Evolutionary conservation across 495 filamentous ascomycete genomes (phyloP).

Genomic region (Neurospora sp.): DNA sequence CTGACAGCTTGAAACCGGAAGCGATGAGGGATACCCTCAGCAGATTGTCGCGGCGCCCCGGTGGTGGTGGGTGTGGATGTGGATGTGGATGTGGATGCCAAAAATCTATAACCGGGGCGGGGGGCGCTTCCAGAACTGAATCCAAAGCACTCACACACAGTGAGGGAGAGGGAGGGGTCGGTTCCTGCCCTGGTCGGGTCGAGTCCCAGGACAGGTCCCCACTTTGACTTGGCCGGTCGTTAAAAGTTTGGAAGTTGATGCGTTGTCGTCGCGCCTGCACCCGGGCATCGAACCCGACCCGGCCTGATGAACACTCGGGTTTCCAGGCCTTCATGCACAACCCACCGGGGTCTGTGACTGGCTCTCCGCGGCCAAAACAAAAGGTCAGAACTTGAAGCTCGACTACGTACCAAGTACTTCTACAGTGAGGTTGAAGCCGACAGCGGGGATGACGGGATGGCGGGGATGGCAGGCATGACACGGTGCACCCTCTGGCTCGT

Average conservation of each 20-base stretch:
- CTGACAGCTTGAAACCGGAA: not conserved
- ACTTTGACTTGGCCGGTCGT: not conserved
- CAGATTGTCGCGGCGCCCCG: not conserved
- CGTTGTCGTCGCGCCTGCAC: not conserved
- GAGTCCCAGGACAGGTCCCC: not conserved
- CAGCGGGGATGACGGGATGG: not conserved
- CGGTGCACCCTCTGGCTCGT: not conserved
- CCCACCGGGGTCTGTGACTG: not conserved
- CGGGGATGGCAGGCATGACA: not conserved
- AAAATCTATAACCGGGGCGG: not conserved
- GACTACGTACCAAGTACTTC: not conserved
- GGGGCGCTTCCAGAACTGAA: not conserved
- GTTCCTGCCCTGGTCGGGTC: not conserved
- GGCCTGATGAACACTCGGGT: not conserved
- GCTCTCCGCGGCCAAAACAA: not conserved
- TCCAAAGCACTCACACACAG: not conserved
- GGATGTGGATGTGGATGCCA: constrained; percentile 7
- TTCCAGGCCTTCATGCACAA: not conserved
- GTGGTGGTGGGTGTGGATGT: not conserved
- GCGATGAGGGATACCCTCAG: constrained; percentile 11
- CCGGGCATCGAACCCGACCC: not conserved
- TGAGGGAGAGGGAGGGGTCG: not conserved
- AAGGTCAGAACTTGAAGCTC: not conserved
- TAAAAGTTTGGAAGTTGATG: not conserved
- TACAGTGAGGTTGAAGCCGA: not conserved